These are phyloP conservation scores for Dothideomycetidae sp. DNA, from an alignment of 2,329 filamentous ascomycete genomes.

Conservation along the genomic window DNA sequence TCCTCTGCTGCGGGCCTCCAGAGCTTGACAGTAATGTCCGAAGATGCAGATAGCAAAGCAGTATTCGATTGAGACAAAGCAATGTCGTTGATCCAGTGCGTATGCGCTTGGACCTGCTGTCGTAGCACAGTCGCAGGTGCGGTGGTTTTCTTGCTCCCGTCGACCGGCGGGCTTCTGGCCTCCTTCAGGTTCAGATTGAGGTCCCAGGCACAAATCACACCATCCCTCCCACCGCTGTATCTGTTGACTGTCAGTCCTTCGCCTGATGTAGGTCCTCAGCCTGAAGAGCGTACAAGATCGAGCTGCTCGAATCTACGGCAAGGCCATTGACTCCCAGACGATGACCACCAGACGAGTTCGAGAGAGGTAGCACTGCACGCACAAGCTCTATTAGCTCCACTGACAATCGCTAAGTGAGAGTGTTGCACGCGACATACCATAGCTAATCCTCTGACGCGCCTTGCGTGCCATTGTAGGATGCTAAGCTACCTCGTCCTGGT, in stretches of 20 bases:
- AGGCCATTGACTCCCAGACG: constrained; percentile 89
- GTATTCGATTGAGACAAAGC: constrained; percentile 62
- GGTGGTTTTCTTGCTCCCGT: constrained; percentile 20
- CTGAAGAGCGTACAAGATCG: constrained; percentile 57
- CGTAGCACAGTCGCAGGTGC: constrained; percentile 39
- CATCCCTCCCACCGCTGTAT: constrained; percentile 91
- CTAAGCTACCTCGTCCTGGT: no score
- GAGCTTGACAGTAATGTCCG: constrained; percentile 84
- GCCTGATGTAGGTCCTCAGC: not conserved
- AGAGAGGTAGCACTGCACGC: constrained; percentile 54
- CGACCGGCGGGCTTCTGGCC: constrained; percentile 20
- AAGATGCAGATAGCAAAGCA: constrained; percentile 76
- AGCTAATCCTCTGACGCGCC: constrained; percentile 39
- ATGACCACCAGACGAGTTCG: constrained; percentile 68
- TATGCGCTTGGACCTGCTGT: constrained; percentile 64
- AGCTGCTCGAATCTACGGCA: constrained; percentile 67
- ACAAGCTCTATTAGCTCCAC: constrained; percentile 13
- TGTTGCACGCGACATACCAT: no score
- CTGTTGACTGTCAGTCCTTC: constrained; percentile 35
- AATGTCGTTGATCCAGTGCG: constrained; percentile 93
- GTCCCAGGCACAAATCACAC: constrained; percentile 92
- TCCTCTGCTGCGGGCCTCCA: constrained; percentile 64
- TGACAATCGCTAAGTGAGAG: no score
- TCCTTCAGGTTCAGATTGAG: constrained; percentile 53
- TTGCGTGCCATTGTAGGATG: constrained; percentile 36